phyloP scores from a whole-genome alignment of 2,329 filamentous ascomycete genomes.

The Trichoderma sp. region DNA sequence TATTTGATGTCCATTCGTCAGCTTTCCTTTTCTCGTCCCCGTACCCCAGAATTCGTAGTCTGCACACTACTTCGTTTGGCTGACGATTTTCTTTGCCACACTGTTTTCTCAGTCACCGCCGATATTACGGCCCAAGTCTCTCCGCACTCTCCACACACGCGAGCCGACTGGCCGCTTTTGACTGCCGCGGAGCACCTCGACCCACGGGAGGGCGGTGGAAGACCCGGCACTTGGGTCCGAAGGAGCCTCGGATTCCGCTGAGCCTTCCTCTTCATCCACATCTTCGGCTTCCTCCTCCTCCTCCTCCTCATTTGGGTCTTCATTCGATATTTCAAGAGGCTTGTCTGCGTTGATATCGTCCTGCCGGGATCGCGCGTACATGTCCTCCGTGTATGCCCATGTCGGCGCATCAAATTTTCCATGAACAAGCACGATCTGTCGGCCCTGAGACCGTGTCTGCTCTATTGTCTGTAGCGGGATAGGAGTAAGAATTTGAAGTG shows the following conservation, averaged over 20 bases:
- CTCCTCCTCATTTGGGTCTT: conserved; percentile 36
- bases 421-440: conserved; percentile 60
- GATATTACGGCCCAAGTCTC: conserved; percentile 50
- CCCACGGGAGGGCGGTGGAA: conserved; percentile 47
- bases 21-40: not conserved
- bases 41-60: not conserved
- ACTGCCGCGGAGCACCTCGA: conserved; percentile 54
- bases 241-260: not conserved
- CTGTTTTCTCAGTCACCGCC: conserved; percentile 9
- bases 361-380: conserved; percentile 41
- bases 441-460: conserved; percentile 39
- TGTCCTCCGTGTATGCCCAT: conserved; percentile 67
- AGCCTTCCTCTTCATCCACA: conserved; percentile 5
- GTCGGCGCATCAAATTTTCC: conserved; percentile 66
- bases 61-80: not conserved
- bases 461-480: conserved; percentile 42
- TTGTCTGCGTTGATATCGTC: conserved; percentile 30
- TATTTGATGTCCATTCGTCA: not conserved
- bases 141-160: conserved; percentile 61
- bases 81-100: not conserved
- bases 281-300: conserved; percentile 21
- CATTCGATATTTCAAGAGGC: conserved; percentile 33
- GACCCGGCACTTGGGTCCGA: conserved; percentile 4
- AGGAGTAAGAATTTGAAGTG: conserved; percentile 66
- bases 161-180: conserved; percentile 57